A percentile compares a stretch with the other conserved stretches of the same genome.
Conservation (phyloP, 2,329 filamentous ascomycete genomes). For the Aspergillus pseudonomiae region DNA sequence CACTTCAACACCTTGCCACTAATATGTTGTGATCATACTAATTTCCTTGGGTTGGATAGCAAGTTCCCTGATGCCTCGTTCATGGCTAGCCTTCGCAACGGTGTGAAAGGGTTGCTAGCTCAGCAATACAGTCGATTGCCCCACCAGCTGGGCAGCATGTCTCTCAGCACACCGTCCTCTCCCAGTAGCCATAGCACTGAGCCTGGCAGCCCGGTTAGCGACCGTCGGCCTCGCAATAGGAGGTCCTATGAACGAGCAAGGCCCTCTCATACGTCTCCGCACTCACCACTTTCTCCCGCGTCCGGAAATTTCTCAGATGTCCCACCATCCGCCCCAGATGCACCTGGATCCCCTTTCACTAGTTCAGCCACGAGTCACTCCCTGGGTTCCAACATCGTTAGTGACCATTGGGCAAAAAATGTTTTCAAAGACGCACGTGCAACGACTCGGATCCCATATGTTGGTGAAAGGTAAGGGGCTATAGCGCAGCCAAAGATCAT, state of each 20-base stretch:
- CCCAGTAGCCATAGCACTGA: slow-evolving; percentile 30
- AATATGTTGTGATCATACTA: slow-evolving; percentile 15
- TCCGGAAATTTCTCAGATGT: slow-evolving; percentile 34
- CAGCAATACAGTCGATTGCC: slow-evolving; percentile 35
- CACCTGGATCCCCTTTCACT: slow-evolving; percentile 38
- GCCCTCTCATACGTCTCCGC: slow-evolving; percentile 29
- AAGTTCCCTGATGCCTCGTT: slow-evolving; percentile 28
- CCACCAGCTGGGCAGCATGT: slow-evolving; percentile 29
- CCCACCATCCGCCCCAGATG: slow-evolving; percentile 35
- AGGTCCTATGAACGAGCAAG: slow-evolving; percentile 41
- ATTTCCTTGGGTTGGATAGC: slow-evolving; percentile 19
- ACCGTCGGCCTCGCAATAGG: slow-evolving; percentile 32
- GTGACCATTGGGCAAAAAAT: slow-evolving; percentile 47
- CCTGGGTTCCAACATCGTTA: slow-evolving; percentile 28
- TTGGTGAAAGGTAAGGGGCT: slow-evolving; percentile 34
- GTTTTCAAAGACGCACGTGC: slow-evolving; percentile 38
- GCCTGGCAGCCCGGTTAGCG: slow-evolving; percentile 31
- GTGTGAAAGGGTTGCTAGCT: slow-evolving; percentile 30
- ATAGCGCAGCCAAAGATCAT: slow-evolving; percentile 3
- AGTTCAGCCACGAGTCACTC: slow-evolving; percentile 38
- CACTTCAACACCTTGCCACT: background rate
- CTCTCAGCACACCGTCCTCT: slow-evolving; percentile 30
- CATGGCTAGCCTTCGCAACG: slow-evolving; percentile 30
- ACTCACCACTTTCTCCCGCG: slow-evolving; percentile 32
- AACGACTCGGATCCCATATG: slow-evolving; percentile 31